phyloP scores from a whole-genome alignment of 306 rosid species.

The Trichosanthes truncata region DNA sequence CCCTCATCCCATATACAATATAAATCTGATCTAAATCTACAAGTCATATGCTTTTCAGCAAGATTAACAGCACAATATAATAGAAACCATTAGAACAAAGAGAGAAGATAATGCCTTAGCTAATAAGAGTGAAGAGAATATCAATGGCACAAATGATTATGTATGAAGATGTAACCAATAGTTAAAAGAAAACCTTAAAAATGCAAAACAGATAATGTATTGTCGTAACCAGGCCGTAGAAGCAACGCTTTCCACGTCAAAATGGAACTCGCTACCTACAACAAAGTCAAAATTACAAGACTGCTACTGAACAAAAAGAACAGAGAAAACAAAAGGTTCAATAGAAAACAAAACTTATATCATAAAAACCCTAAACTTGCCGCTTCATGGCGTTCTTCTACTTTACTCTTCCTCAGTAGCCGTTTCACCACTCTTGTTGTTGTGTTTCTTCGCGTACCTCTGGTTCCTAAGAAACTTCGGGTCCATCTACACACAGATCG shows the following conservation, averaged over 20 bases:
- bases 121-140: not conserved
- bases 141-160: not conserved
- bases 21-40: not conserved
- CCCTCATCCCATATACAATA: not conserved
- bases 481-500: slow-evolving; percentile 53
- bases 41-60: not conserved
- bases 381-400: not conserved
- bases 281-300: not conserved
- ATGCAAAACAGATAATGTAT: not conserved
- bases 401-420: slow-evolving; percentile 57
- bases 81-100: not conserved
- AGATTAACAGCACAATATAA: not conserved
- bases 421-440: slow-evolving; percentile 47
- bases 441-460: slow-evolving; percentile 99
- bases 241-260: slow-evolving; percentile 6
- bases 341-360: not conserved
- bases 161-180: not conserved
- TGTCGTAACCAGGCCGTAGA: not conserved
- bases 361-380: slow-evolving; percentile 11
- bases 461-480: slow-evolving; percentile 98
- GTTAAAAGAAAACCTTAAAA: not conserved
- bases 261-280: slow-evolving; percentile 7
- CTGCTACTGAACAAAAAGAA: not conserved
- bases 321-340: not conserved
- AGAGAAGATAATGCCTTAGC: not conserved